Evolutionary conservation across 768 basidiomycete genomes (phyloP).

Genomic region (Exsudoporus frostii): DNA sequence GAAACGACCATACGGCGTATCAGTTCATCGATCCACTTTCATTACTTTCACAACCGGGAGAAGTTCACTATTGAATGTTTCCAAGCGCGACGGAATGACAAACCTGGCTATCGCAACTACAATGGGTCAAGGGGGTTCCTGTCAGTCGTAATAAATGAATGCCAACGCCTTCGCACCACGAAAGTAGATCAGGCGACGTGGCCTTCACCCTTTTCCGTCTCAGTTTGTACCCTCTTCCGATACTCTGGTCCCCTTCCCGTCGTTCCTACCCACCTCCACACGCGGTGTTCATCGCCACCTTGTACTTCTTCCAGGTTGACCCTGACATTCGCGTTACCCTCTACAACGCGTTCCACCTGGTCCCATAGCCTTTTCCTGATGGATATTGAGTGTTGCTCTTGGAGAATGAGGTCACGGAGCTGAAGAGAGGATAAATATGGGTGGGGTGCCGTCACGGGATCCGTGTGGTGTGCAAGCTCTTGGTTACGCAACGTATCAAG

Average conservation of each 20-base stretch:
- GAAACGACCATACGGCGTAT: constrained; percentile 20
- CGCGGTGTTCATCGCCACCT: constrained; percentile 84
- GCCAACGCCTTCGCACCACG: constrained; percentile 10
- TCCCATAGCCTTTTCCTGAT: constrained; percentile 72
- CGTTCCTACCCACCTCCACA: constrained; percentile 89
- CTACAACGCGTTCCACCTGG: constrained; percentile 79
- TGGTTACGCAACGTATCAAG: constrained; percentile 80
- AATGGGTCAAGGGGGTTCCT: constrained; percentile 26
- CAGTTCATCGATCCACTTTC: constrained; percentile 27
- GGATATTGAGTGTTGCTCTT: constrained; percentile 73
- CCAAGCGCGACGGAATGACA: constrained; percentile 12
- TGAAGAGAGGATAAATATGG: constrained; percentile 84
- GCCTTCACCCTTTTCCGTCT: constrained; percentile 27
- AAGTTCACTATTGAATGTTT: constrained; percentile 25
- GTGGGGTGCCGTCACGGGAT: constrained; percentile 69
- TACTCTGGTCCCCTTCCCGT: constrained; percentile 31
- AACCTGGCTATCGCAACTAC: constrained; percentile 7
- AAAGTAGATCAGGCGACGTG: constrained; percentile 21
- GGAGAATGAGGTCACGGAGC: constrained; percentile 81
- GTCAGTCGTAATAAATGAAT: constrained; percentile 11
- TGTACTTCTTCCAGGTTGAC: constrained; percentile 78
- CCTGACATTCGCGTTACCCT: constrained; percentile 88
- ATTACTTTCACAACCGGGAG: constrained; percentile 16
- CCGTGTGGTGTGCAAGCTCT: constrained; percentile 77
- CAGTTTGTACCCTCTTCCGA: constrained; percentile 33